These are phyloP conservation scores for Evansstolkia leycettana DNA, from an alignment of 495 filamentous ascomycete genomes.

Conservation along the genomic window DNA sequence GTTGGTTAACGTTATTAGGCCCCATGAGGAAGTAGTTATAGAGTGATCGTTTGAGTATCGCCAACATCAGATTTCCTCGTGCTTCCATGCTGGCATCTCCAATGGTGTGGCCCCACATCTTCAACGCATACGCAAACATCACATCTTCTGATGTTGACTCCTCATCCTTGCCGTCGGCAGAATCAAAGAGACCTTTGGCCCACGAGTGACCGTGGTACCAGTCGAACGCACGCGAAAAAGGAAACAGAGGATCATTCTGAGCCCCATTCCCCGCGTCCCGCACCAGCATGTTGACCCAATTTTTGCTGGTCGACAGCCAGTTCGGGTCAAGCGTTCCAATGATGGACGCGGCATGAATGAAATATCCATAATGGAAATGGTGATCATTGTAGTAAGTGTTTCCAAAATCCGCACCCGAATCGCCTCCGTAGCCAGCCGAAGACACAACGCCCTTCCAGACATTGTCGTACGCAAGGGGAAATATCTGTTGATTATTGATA, in stretches of 20 bases:
- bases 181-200: slow-evolving; percentile 89
- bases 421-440: slow-evolving; percentile 63
- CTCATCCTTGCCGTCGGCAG: slow-evolving; percentile 83
- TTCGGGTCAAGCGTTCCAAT: slow-evolving; percentile 67
- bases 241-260: slow-evolving; percentile 60
- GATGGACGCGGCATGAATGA: slow-evolving; percentile 77
- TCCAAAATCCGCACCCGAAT: slow-evolving; percentile 65
- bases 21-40: slow-evolving; percentile 73
- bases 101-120: slow-evolving; percentile 80
- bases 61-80: slow-evolving; percentile 73
- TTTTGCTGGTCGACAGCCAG: slow-evolving; percentile 64
- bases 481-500: slow-evolving; percentile 61
- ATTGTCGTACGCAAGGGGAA: slow-evolving; percentile 67
- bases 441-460: slow-evolving; percentile 83
- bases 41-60: slow-evolving; percentile 56
- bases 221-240: slow-evolving; percentile 78
- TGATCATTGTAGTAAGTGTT: slow-evolving; percentile 91
- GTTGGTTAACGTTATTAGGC: slow-evolving; percentile 60
- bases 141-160: slow-evolving; percentile 88
- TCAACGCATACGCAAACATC: slow-evolving; percentile 77
- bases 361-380: slow-evolving; percentile 88
- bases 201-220: slow-evolving; percentile 95
- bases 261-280: slow-evolving; percentile 72
- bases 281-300: slow-evolving; percentile 70
- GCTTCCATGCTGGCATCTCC: slow-evolving; percentile 75